These are phyloP conservation scores for Pyrenophora tritici-repentis DNA, from an alignment of 2,329 filamentous ascomycete species.

Conservation along the genomic window DNA sequence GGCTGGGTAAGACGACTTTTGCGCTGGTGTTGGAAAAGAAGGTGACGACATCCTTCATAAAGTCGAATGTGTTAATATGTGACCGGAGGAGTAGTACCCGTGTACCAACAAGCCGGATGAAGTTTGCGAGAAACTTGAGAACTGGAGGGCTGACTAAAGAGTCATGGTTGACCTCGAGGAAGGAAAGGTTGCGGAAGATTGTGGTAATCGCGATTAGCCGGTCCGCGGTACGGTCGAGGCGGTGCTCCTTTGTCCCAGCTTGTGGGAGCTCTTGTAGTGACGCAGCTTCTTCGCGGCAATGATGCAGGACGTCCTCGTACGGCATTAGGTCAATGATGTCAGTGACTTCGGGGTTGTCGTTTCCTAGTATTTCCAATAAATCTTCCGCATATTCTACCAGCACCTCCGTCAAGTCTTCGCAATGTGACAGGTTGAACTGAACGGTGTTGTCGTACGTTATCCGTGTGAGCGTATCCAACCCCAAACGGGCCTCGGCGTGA, in stretches of 20 bases:
- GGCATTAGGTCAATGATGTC: slow-evolving; percentile 81
- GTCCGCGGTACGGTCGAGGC: slow-evolving; percentile 85
- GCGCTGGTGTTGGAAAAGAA: slow-evolving; percentile 88
- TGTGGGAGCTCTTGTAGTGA: slow-evolving; percentile 72
- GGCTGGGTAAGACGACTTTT: slow-evolving; percentile 77
- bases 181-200: slow-evolving; percentile 90
- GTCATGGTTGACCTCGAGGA: slow-evolving; percentile 76
- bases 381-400: slow-evolving; percentile 90
- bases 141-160: slow-evolving; percentile 76
- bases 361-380: slow-evolving; percentile 81
- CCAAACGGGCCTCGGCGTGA: slow-evolving; percentile 84
- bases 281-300: slow-evolving; percentile 75
- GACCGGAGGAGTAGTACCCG: slow-evolving; percentile 83
- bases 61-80: slow-evolving; percentile 84
- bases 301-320: slow-evolving; percentile 85
- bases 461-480: slow-evolving; percentile 79
- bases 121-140: slow-evolving; percentile 79
- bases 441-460: slow-evolving; percentile 60
- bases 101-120: slow-evolving; percentile 86
- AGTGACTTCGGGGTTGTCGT: slow-evolving; percentile 82
- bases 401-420: slow-evolving; percentile 83
- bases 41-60: slow-evolving; percentile 94
- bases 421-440: slow-evolving; percentile 42
- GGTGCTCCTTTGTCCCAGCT: slow-evolving; percentile 77
- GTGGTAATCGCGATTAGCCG: slow-evolving; percentile 88